Conservation (phyloP, 2,329 filamentous ascomycete species). For the Claviceps pusilla region DNA sequence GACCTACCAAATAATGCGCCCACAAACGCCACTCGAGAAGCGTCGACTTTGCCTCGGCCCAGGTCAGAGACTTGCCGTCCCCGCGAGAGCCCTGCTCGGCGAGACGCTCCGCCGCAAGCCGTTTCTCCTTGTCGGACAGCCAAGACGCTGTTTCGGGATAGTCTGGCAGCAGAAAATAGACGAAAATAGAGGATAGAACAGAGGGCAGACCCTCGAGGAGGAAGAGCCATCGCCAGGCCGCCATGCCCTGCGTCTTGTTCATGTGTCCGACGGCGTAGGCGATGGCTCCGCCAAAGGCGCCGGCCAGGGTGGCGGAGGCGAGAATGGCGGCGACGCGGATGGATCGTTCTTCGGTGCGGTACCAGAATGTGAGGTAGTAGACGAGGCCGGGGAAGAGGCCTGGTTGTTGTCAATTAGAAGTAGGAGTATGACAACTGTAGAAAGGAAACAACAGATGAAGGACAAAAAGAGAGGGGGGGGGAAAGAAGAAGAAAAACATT, state of each 20-base stretch:
- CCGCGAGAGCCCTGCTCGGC: conserved; percentile 35
- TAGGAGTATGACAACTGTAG: too few species aligned
- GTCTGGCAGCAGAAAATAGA: conserved; percentile 55
- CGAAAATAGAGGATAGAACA: conserved; percentile 43
- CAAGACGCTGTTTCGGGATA: conserved; percentile 50
- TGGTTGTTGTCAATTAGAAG: too few species aligned
- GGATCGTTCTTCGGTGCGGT: conserved; percentile 54
- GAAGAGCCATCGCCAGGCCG: conserved; percentile 55
- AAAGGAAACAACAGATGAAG: too few species aligned
- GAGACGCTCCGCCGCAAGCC: conserved; percentile 33
- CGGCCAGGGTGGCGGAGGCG: conserved; percentile 52
- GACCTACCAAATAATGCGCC: conserved; percentile 37
- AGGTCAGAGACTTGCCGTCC: conserved; percentile 45
- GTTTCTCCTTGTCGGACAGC: conserved; percentile 44
- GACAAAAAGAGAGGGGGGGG: too few species aligned
- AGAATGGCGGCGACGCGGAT: conserved; percentile 57
- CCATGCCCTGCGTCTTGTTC: conserved; percentile 44
- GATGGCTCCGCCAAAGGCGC: conserved; percentile 58
- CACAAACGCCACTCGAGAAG: conserved; percentile 53
- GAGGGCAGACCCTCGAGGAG: conserved; percentile 52
- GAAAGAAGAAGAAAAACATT: too few species aligned
- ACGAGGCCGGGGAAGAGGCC: conserved; percentile 42
- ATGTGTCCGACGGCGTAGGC: conserved; percentile 60
- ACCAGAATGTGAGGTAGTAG: conserved; percentile 61
- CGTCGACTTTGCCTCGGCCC: conserved; percentile 54